phyloP scores from a whole-genome alignment of 805 yeast species.

The Candida awuae region DNA sequence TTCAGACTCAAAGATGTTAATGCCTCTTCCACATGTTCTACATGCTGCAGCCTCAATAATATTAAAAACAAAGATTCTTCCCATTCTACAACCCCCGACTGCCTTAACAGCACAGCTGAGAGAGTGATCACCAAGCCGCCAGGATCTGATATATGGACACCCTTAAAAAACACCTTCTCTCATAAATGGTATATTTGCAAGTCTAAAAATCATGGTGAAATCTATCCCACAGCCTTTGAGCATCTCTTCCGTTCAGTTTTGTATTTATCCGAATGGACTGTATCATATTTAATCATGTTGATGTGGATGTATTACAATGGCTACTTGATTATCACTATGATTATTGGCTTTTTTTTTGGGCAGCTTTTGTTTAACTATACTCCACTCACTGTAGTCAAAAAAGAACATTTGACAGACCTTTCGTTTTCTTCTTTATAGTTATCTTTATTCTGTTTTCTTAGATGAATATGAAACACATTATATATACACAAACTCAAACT shows the following conservation, averaged over 20 bases:
- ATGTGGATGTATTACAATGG: constrained; percentile 73
- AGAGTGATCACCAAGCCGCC: too few species aligned
- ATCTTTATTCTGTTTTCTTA: too few species aligned
- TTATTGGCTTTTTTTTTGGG: constrained; percentile 55
- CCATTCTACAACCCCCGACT: too few species aligned
- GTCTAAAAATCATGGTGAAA: constrained; percentile 6
- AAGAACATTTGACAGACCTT: constrained; percentile 4
- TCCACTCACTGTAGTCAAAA: constrained; percentile 18
- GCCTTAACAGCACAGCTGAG: too few species aligned
- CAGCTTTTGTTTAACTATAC: constrained; percentile 37
- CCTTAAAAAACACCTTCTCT: constrained; percentile 18
- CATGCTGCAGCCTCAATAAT: constrained; percentile 8
- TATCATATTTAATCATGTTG: constrained; percentile 59
- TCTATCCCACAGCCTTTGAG: constrained; percentile 38
- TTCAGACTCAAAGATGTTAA: constrained; percentile 9
- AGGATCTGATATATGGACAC: constrained; percentile 18
- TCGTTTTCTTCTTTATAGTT: background rate
- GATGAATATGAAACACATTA: too few species aligned
- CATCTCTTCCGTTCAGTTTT: constrained; percentile 43
- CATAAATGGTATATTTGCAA: constrained; percentile 24
- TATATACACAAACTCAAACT: too few species aligned
- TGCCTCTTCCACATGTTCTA: background rate
- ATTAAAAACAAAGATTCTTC: constrained; percentile 1
- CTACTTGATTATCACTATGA: constrained; percentile 53
- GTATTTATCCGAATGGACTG: constrained; percentile 55